These are phyloP conservation scores for Nakazawaea wyomingensis DNA, from an alignment of 805 yeast genomes.

Conservation along the genomic window DNA sequence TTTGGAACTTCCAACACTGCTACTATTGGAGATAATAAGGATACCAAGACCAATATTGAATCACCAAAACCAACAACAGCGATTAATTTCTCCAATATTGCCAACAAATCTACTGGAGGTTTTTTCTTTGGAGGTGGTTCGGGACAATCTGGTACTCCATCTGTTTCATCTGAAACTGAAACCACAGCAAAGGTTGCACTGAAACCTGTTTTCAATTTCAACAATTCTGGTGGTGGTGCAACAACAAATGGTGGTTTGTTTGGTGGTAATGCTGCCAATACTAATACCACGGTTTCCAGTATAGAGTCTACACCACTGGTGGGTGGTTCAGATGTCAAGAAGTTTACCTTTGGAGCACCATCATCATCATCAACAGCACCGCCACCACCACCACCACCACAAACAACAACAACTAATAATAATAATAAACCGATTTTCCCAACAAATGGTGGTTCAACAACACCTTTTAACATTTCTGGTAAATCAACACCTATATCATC, in stretches of 20 bases:
- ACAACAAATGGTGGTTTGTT: not conserved
- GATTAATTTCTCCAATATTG: slow-evolving; percentile 1
- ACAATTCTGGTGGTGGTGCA: not conserved
- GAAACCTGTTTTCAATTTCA: slow-evolving; percentile 1
- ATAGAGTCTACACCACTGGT: slow-evolving; percentile 8
- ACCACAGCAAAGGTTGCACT: not conserved
- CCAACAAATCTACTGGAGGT: not conserved
- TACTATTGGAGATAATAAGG: too few relatives aligned
- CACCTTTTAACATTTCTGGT: slow-evolving; percentile 2
- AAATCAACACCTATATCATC: not conserved
- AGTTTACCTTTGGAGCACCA: not conserved
- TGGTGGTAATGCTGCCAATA: not conserved
- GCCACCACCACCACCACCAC: too few relatives aligned
- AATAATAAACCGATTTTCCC: slow-evolving; percentile 1
- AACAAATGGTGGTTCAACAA: not conserved
- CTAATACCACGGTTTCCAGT: slow-evolving; percentile 1
- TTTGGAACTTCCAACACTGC: not conserved
- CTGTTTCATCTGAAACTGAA: slow-evolving; percentile 2
- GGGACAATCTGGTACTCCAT: slow-evolving; percentile 5
- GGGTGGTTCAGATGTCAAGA: not conserved
- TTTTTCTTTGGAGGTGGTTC: slow-evolving; percentile 3
- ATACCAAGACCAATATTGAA: slow-evolving; percentile 1
- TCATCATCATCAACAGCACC: too few relatives aligned
- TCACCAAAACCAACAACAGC: slow-evolving; percentile 9
- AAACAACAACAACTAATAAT: too few relatives aligned